These are phyloP conservation scores for Yueomyces sinensis DNA, from an alignment of 805 yeast genomes.

Conservation along the genomic window DNA sequence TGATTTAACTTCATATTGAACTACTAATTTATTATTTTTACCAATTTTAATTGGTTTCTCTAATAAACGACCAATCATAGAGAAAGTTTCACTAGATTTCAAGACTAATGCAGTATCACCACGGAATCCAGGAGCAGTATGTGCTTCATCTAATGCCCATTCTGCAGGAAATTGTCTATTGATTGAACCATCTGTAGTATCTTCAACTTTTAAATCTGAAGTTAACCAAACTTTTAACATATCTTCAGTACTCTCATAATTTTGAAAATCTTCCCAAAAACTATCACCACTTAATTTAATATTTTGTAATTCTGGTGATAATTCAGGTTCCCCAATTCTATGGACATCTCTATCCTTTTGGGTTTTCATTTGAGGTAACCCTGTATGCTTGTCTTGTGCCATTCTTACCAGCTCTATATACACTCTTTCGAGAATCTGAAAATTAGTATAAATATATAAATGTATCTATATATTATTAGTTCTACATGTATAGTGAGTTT, in stretches of 20 bases:
- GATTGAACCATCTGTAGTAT: conserved; percentile 16
- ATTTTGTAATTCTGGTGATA: not conserved
- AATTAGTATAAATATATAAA: no score
- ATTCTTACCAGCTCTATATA: no score
- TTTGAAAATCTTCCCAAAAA: conserved; percentile 53
- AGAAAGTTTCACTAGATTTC: conserved; percentile 64
- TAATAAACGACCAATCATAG: conserved; percentile 62
- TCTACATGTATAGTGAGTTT: no score
- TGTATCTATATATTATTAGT: no score
- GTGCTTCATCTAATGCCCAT: conserved; percentile 38
- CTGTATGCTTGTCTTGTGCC: no score
- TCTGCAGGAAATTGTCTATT: conserved; percentile 19
- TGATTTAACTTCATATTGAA: conserved; percentile 80
- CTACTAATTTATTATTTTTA: conserved; percentile 51
- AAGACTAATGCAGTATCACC: conserved; percentile 69
- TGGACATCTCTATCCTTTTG: not conserved
- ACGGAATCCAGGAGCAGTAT: conserved; percentile 1
- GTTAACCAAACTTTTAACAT: conserved; percentile 38
- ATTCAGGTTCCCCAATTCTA: conserved; percentile 2
- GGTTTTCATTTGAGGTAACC: no score
- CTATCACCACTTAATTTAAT: conserved; percentile 22
- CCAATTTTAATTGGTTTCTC: conserved; percentile 41
- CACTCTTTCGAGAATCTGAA: no score
- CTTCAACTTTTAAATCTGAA: not conserved
- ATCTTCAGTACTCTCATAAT: conserved; percentile 25